Percentiles rank a stretch among this genome's conserved stretches.
phyloP scores from a whole-genome alignment of 108 stramenopile species.

The Nannochloropsis gaditana region DNA sequence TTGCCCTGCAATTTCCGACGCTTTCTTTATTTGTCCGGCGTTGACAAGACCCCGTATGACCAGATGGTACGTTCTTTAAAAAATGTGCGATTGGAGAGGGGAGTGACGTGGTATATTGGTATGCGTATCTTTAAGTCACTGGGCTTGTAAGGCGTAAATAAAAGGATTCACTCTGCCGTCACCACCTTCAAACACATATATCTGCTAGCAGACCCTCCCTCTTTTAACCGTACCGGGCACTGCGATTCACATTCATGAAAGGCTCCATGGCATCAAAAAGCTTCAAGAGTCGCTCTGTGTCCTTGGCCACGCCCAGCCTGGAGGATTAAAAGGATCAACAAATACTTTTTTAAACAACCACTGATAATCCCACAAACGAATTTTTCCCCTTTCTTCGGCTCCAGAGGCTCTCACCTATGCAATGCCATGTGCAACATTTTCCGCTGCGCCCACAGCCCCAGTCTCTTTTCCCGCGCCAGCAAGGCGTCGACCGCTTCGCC shows the following conservation, averaged over 20 bases:
- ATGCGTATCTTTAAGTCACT: too few relatives aligned
- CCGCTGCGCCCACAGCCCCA: background rate
- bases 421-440: slow-evolving; percentile 9
- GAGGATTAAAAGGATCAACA: too few relatives aligned
- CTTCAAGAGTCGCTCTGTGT: slow-evolving; percentile 2
- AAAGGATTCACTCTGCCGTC: too few relatives aligned
- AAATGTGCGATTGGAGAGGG: background rate
- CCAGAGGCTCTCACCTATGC: background rate
- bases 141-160: too few relatives aligned
- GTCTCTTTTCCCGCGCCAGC: background rate
- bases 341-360: background rate
- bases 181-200: too few relatives aligned
- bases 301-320: background rate
- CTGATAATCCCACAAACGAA: background rate
- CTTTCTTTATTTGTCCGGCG: background rate
- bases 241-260: background rate
- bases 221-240: background rate
- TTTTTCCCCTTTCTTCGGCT: background rate
- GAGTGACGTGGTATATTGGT: background rate
- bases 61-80: background rate
- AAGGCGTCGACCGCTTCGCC: background rate
- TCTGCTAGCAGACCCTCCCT: background rate
- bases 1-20: background rate
- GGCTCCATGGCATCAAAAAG: background rate
- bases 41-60: background rate